Percentiles rank a stretch among this genome's conserved stretches.
Conservation (phyloP, 1,284 basidiomycete species). For the Lentinula novae-zelandiae region DNA sequence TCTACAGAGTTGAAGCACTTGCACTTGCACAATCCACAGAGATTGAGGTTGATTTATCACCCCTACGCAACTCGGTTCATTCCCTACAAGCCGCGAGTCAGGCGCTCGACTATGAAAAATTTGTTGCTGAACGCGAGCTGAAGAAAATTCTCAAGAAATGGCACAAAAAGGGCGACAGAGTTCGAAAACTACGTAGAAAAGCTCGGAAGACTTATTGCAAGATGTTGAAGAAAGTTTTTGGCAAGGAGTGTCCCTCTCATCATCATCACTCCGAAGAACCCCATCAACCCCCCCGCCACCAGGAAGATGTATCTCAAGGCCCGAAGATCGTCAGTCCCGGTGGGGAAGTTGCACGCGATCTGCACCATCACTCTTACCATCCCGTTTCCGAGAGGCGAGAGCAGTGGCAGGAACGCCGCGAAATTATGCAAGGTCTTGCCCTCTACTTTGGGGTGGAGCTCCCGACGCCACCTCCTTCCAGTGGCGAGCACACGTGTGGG, state of each 20-base stretch:
- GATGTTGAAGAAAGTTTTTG: conserved; percentile 24
- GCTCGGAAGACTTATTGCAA: conserved; percentile 27
- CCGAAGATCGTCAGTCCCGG: too few relatives aligned
- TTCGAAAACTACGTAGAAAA: conserved; percentile 20
- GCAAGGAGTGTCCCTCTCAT: conserved; percentile 18
- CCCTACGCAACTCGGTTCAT: conserved; percentile 43
- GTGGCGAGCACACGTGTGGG: background rate
- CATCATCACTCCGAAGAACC: conserved; percentile 2
- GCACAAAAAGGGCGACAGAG: conserved; percentile 26
- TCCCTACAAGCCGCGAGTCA: conserved; percentile 48
- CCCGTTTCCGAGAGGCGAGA: conserved; percentile 7
- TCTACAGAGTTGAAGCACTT: conserved; percentile 29
- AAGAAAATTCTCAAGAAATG: conserved; percentile 31
- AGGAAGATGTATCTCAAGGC: background rate
- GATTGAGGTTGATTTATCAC: conserved; percentile 24
- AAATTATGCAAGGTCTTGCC: conserved; percentile 9
- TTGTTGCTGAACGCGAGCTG: conserved; percentile 32
- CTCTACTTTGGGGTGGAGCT: background rate
- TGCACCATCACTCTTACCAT: background rate
- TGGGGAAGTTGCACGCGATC: background rate
- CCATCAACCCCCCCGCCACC: background rate
- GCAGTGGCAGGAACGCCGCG: conserved; percentile 3
- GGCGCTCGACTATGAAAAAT: conserved; percentile 49
- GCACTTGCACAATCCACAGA: conserved; percentile 19
- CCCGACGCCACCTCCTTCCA: background rate